A percentile compares a stretch with the other conserved stretches of the same genome.
These are phyloP conservation scores for Gaeumannomyces tritici DNA, from an alignment of 2,329 filamentous ascomycete genomes.

Conservation along the genomic window DNA sequence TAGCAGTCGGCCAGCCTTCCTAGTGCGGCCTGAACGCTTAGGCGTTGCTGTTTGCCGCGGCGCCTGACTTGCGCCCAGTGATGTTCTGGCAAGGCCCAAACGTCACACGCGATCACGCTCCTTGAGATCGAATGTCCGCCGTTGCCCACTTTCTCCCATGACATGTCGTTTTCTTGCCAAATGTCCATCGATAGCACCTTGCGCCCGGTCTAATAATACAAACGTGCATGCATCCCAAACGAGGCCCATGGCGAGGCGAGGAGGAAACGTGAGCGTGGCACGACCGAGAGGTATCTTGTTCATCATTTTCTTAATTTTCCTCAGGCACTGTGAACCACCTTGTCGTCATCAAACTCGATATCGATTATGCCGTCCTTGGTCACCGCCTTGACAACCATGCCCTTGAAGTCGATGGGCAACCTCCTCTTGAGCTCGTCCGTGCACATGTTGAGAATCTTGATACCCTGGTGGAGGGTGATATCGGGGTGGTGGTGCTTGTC, in stretches of 20 bases:
- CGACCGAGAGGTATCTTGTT: not conserved
- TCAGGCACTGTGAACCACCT: conserved; percentile 54
- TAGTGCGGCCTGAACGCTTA: not conserved
- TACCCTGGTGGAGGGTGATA: conserved; percentile 78
- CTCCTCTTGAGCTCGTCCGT: conserved; percentile 94
- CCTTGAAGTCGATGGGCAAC: conserved; percentile 98
- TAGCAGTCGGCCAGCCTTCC: not conserved
- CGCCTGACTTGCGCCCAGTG: not conserved
- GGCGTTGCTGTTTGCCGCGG: not conserved
- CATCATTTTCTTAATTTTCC: not conserved
- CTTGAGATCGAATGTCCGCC: not conserved
- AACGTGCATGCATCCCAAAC: conserved; percentile 1
- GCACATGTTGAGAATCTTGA: conserved; percentile 90
- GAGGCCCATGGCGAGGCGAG: not conserved
- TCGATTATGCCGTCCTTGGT: conserved; percentile 88
- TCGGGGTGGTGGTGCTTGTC: conserved; percentile 98
- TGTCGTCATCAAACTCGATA: conserved; percentile 76
- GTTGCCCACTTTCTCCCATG: not conserved
- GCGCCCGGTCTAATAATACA: conserved; percentile 3
- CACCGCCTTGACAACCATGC: conserved; percentile 86
- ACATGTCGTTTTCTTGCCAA: not conserved
- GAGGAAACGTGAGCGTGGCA: not conserved
- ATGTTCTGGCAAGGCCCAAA: not conserved
- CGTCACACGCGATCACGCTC: not conserved
- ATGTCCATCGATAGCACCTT: not conserved